Evolutionary conservation across 768 basidiomycete species (phyloP).

Genomic region (Astraeus odoratus): DNA sequence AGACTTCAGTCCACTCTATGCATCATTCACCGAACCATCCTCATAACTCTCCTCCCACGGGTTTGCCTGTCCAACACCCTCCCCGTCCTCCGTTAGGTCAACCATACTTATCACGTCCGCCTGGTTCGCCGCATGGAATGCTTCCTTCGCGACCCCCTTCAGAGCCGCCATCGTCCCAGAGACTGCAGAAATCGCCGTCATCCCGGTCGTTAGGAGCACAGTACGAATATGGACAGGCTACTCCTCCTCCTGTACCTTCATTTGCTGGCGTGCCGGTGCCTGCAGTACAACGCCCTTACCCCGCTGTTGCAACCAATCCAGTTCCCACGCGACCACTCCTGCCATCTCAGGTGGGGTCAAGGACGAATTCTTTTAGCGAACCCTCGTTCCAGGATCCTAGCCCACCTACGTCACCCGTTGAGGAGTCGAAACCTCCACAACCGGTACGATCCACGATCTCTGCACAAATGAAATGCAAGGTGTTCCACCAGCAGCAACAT

Average conservation of each 20-base stretch:
- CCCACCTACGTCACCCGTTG: constrained; percentile 77
- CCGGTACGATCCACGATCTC: constrained; percentile 74
- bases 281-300: constrained; percentile 21
- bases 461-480: constrained; percentile 96
- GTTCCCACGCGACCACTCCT: constrained; percentile 39
- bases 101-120: constrained; percentile 6
- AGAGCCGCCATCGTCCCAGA: constrained; percentile 32
- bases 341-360: constrained; percentile 54
- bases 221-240: constrained; percentile 34
- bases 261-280: constrained; percentile 29
- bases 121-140: constrained; percentile 8
- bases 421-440: constrained; percentile 47
- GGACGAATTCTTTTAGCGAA: constrained; percentile 44
- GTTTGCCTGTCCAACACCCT: constrained; percentile 15
- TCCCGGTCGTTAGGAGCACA: constrained; percentile 52
- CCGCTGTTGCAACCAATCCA: constrained; percentile 16
- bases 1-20: constrained; percentile 9
- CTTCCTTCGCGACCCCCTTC: constrained; percentile 39
- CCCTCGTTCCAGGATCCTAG: constrained; percentile 61
- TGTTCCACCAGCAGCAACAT: constrained; percentile 92
- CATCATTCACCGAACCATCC: constrained; percentile 8
- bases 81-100: constrained; percentile 10
- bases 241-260: constrained; percentile 32
- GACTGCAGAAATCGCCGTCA: constrained; percentile 48
- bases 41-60: constrained; percentile 8